Base-by-base conservation (phyloP, 179 eudicot species). In the Heliamphora pulchella region DNA sequence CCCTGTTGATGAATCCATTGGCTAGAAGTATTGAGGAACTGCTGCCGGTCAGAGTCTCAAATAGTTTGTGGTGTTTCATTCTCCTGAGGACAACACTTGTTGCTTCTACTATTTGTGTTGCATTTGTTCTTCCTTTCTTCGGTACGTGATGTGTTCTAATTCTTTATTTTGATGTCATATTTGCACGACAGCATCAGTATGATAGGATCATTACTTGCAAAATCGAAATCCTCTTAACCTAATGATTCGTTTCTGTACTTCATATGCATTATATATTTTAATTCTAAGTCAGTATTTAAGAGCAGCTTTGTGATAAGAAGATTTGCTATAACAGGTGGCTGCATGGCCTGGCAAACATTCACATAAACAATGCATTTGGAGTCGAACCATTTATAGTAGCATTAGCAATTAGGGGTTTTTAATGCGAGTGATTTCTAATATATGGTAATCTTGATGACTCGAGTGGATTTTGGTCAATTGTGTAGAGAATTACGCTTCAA, bases 1-100 rank as follows among this genome's bases (percentile, higher is more conserved):
- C 98, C 2, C 77, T 95, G 78, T 67, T 93, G 83, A 75, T 95
- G 88, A 95, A 91, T 83, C 98, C 98, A 41, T 65, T 95, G 83
- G 98, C 95, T 59, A 87, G 98, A 79, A 85, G 97, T 69, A 89
- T 95, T 62, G 97, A 95, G 82, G 98, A 95, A 90, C 80, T 89
- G 75, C 83, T 95, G 82, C 97, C 98, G 71, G 22, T 66, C 44
- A 77, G 74, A 61, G 47, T 88, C 46, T 83, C 91, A 17, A 75
- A 71, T 41, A 88, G 81, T 78, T 72, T 44, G 80, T 91, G 87
- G 94, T 89, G 91, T 79, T 91, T 88, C 77, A 75, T 89, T 71
- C 87, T 89, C 78, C 82, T 95, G 53, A 84, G 98, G 86, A 85
- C 89, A 3, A 78, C 85, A 31, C 95, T 95, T 20, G 97, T 95